These are phyloP conservation scores for Arthromyces matolae DNA, from an alignment of 768 basidiomycete genomes.

Conservation along the genomic window DNA sequence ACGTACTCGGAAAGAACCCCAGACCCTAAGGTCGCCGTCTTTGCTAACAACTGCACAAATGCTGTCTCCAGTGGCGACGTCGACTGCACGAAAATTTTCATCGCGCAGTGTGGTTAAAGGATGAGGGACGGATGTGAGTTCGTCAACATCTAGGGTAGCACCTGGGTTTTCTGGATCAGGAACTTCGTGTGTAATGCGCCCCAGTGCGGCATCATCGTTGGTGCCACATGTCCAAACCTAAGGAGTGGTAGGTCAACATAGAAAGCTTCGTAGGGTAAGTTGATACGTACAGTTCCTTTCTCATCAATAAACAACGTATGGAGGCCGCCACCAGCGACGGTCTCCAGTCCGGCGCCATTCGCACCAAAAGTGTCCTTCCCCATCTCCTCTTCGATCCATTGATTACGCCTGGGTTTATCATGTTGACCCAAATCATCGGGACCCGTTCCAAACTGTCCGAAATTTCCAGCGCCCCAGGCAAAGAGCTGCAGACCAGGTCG, in stretches of 20 bases:
- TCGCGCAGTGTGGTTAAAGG: conserved; percentile 67
- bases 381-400: conserved; percentile 75
- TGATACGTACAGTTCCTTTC: conserved; percentile 77
- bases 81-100: conserved; percentile 81
- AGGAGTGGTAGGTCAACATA: no score
- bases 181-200: conserved; percentile 63
- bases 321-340: conserved; percentile 79
- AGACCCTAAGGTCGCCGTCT: conserved; percentile 78
- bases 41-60: conserved; percentile 81
- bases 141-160: conserved; percentile 51
- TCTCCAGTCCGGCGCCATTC: conserved; percentile 76
- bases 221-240: conserved; percentile 85
- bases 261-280: no score
- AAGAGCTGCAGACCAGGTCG: conserved; percentile 75
- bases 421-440: conserved; percentile 68
- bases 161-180: conserved; percentile 61
- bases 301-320: conserved; percentile 89
- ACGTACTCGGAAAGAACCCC: conserved; percentile 86
- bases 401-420: conserved; percentile 70
- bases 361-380: conserved; percentile 67
- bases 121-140: conserved; percentile 55
- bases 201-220: conserved; percentile 87
- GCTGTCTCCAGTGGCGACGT: conserved; percentile 81
- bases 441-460: conserved; percentile 94
- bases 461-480: conserved; percentile 89